Evolutionary conservation across 2,329 filamentous ascomycete species (phyloP), one percentile per base, ranked within the genome.

Genomic region (Penicillium sp.): DNA sequence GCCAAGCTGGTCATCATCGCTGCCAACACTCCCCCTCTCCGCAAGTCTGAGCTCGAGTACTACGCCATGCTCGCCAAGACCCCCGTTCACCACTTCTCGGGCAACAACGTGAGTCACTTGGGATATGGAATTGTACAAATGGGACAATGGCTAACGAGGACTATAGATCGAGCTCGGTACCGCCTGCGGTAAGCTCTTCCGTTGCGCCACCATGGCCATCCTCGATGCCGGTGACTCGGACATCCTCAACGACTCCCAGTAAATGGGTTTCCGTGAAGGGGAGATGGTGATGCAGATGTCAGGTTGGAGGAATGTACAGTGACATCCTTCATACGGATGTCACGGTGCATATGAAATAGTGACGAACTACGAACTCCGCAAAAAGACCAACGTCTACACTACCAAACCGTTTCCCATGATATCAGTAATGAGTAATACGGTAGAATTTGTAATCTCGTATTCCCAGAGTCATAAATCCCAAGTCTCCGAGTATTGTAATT

Each of bases 151-250:
- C 84, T 87, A 80, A 87, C 82, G 71, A 68, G 60, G 58, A 33
- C 39, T 70, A 76, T 76, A 97, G 92, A 96, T 97, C 74, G 94
- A 97, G 82, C 85, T 99, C 65, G 94, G 94, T 73, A 97, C 92
- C 74, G 92, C 91, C 68, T 96, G 91, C 81, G 94, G 94, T 83
- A 97, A 97, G 84, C 88, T 97, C 74, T 99, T 95, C 88, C 85
- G 91, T 69, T 95, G 90, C 86, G 92, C 90, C 66, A 96, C 92
- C 79, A 95, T 99, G 89, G 87, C 92, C 69, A 88, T 97, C 74
- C 81, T 97, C 64, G 92, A 97, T 79, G 92, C 92, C 74, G 92
- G 94, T 85, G 89, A 97, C 85, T 95, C 90, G 66, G 92, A 99
- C 79, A 97, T 97, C 78, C 85, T 97, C 69, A 87, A 81, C 38